These are phyloP conservation scores for Terana coerulea DNA, from an alignment of 768 basidiomycete genomes.

Conservation along the genomic window DNA sequence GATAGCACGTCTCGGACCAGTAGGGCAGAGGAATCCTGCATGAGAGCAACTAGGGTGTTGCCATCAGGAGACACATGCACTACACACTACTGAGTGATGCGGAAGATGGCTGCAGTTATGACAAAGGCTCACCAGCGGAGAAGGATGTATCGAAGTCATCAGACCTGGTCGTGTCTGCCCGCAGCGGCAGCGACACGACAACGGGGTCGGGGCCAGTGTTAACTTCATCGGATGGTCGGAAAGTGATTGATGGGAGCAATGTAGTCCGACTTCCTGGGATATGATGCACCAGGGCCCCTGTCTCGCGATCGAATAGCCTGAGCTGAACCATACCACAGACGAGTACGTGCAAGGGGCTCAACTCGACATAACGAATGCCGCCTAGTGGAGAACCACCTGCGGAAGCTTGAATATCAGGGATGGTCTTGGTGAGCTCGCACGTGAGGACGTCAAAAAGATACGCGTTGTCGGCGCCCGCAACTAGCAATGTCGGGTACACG, in stretches of 20 bases:
- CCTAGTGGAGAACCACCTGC: constrained; percentile 25
- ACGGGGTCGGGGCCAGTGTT: too few relatives aligned
- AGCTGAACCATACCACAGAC: constrained; percentile 48
- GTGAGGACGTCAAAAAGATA: constrained; percentile 64
- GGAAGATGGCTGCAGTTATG: background rate
- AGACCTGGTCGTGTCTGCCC: too few relatives aligned
- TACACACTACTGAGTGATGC: constrained; percentile 13
- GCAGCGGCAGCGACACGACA: too few relatives aligned
- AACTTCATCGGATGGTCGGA: too few relatives aligned
- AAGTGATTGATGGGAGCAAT: too few relatives aligned
- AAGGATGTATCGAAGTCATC: too few relatives aligned
- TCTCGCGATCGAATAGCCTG: constrained; percentile 50
- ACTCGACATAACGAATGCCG: constrained; percentile 60
- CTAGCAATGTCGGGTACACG: constrained; percentile 62
- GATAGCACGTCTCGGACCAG: constrained; percentile 33
- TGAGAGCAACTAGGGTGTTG: constrained; percentile 29
- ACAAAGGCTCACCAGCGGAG: too few relatives aligned
- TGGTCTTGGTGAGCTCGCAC: constrained; percentile 43
- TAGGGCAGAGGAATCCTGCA: constrained; percentile 20
- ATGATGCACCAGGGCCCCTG: constrained; percentile 41
- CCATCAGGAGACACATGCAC: constrained; percentile 37
- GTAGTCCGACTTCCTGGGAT: too few relatives aligned
- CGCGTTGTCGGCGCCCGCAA: constrained; percentile 39
- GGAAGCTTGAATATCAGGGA: constrained; percentile 35
- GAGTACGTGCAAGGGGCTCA: constrained; percentile 54